These are phyloP conservation scores for Rhamnella rubrinervis DNA, from an alignment of 331 rosid species.

Conservation along the genomic window DNA sequence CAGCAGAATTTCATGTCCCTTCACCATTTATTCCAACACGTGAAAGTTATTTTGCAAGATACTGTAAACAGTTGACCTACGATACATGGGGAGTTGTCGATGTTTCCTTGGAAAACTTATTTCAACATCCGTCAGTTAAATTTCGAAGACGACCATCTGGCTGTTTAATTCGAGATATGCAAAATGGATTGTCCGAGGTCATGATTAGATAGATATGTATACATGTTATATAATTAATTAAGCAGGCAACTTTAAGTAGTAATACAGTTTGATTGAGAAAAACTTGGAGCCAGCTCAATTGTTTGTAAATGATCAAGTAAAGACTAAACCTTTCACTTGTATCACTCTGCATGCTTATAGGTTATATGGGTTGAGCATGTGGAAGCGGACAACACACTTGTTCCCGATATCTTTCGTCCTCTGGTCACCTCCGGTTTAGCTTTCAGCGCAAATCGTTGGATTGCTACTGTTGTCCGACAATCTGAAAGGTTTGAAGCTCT, in stretches of 20 bases:
- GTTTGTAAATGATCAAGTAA: no score
- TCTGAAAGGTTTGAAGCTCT: slow-evolving; percentile 23
- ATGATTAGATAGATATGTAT: not conserved
- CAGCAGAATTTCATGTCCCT: slow-evolving; percentile 50
- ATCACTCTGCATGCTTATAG: slow-evolving; percentile 15
- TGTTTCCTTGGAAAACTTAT: slow-evolving; percentile 48
- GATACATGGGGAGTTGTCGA: slow-evolving; percentile 63
- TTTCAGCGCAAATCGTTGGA: slow-evolving; percentile 69
- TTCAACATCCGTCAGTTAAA: slow-evolving; percentile 32
- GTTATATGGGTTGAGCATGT: slow-evolving; percentile 73
- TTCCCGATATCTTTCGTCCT: slow-evolving; percentile 25
- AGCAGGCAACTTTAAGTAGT: not conserved
- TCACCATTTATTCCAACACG: slow-evolving; percentile 39
- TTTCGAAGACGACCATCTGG: slow-evolving; percentile 64
- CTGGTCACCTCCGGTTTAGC: slow-evolving; percentile 46
- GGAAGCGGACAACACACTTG: slow-evolving; percentile 43
- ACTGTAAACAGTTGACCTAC: slow-evolving; percentile 40
- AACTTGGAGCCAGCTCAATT: no score
- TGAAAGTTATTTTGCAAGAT: slow-evolving; percentile 56
- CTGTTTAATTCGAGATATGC: slow-evolving; percentile 44
- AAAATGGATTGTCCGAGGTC: slow-evolving; percentile 46
- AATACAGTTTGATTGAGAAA: no score
- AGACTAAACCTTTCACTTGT: not conserved
- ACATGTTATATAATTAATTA: not conserved
- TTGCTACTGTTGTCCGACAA: slow-evolving; percentile 33